Evolutionary conservation across 805 yeast genomes (phyloP).

Genomic region (Candida nitratophila): DNA sequence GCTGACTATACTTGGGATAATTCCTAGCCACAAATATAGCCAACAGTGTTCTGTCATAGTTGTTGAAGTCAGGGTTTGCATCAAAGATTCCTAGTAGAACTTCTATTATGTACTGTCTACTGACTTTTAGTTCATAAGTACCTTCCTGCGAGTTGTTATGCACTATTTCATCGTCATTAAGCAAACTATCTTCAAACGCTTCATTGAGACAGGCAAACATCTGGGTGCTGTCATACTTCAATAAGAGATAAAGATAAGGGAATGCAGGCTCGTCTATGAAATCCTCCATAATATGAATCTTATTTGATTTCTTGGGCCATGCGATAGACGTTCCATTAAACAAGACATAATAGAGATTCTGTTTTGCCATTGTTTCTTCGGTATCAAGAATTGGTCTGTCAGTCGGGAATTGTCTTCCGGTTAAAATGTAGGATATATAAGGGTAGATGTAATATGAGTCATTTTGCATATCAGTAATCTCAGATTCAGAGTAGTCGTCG

Average conservation of each 20-base stretch:
- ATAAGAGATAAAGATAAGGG: conserved; percentile 58
- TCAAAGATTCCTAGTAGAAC: conserved; percentile 55
- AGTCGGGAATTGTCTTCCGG: conserved; percentile 79
- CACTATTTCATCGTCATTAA: conserved; percentile 52
- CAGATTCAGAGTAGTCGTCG: conserved; percentile 3
- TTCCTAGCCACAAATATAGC: conserved; percentile 74
- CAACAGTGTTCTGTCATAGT: conserved; percentile 28
- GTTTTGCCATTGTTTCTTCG: conserved; percentile 36
- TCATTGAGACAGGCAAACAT: conserved; percentile 68
- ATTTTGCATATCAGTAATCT: conserved; percentile 3
- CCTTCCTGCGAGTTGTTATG: conserved; percentile 10
- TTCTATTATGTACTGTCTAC: conserved; percentile 73
- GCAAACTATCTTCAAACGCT: conserved; percentile 70
- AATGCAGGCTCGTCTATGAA: conserved; percentile 42
- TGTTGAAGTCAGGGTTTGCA: conserved; percentile 26
- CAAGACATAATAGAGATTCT: conserved; percentile 44
- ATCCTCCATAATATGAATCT: conserved; percentile 27
- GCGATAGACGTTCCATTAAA: conserved; percentile 48
- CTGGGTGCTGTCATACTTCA: conserved; percentile 49
- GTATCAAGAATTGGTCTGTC: conserved; percentile 37
- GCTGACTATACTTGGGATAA: conserved; percentile 80
- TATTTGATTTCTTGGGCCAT: conserved; percentile 35
- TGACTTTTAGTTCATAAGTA: conserved; percentile 30
- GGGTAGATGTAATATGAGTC: conserved; percentile 37
- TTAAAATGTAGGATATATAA: conserved; percentile 60